Base-by-base conservation (phyloP, 345 rosid species). In the Sonneratia caseolaris region DNA sequence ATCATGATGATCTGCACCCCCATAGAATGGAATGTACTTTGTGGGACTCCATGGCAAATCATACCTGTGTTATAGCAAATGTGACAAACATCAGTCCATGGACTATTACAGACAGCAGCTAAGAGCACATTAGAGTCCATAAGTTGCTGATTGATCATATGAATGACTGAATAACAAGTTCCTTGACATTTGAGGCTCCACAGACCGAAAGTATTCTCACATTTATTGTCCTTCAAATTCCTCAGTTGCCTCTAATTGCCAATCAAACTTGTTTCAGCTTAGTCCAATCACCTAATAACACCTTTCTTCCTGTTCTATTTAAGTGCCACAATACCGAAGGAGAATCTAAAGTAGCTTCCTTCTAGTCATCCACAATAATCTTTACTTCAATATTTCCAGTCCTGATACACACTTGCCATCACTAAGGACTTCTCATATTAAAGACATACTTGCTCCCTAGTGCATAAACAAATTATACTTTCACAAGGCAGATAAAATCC, bases 1-100 rank as follows among this genome's bases (percentile, higher is more conserved):
- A 79, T 95, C 99, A 61, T 95, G 99, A 77, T 92, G 82, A 68
- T 95, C 96, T 18, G 99, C 96, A 1, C 99, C 99, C 48, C 98
- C 97, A 53, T 95, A 95, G 76, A 95, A 95, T 49, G 99, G 99
- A 37, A 95, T 90, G 76, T 86, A 90, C 74, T 85, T 95, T 66
- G 93, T 84, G 56, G 89, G 88, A 83, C 68, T 75, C 99, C 99
- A 95, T 51, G 97, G 99, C 71, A 92, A 89, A 74, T 92, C 96
- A 68, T 89, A 95, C 67, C 97, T 92, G 83, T 43, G n/a, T 42
- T 37, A 56, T 15, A 70, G 37, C 5, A 64, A 6, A 48, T 48
- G 16, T 64, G 69, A 13, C 49, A 38, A 27, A 70, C 47, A 62
- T 57, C 35, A 1, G 27, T 1, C 13, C 32, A 47, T 0, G 15